Conservation (phyloP, 176 grass and related monocot species). For the Ananas comosus region DNA sequence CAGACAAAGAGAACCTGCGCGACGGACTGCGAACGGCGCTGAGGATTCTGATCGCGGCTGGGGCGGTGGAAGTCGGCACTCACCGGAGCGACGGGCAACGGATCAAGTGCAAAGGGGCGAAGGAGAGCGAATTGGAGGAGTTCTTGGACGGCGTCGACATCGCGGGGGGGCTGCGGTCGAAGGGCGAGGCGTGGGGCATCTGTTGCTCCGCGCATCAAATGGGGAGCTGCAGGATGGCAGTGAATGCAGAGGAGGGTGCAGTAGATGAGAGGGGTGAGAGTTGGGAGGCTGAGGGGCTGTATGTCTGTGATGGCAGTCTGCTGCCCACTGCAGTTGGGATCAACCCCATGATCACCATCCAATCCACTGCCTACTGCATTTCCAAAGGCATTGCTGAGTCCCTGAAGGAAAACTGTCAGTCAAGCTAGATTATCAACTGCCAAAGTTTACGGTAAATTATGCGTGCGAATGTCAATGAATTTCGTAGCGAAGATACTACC, state of each 20-base stretch:
- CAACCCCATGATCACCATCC: constrained; percentile 95
- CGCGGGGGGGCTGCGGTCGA: constrained; percentile 35
- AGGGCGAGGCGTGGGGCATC: constrained; percentile 30
- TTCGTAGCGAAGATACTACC: too few species aligned
- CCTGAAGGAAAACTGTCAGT: constrained; percentile 4
- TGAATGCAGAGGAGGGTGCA: constrained; percentile 34
- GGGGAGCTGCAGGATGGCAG: constrained; percentile 77
- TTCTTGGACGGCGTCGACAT: constrained; percentile 50
- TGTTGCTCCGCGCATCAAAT: constrained; percentile 84
- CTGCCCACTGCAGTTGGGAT: constrained; percentile 57
- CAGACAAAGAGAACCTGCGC: constrained; percentile 53
- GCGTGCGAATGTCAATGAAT: too few species aligned
- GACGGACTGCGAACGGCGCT: constrained; percentile 52
- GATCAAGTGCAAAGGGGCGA: constrained; percentile 37
- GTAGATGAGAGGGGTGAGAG: constrained; percentile 76
- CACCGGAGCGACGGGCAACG: constrained; percentile 81
- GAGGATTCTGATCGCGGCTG: constrained; percentile 49
- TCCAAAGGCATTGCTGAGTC: constrained; percentile 46
- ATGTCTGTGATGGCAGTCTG: constrained; percentile 75
- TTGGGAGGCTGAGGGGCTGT: constrained; percentile 65
- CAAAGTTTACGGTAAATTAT: too few species aligned
- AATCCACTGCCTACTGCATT: constrained; percentile 69
- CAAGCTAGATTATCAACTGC: too few species aligned
- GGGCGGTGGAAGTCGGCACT: constrained; percentile 69
- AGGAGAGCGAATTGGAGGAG: constrained; percentile 46